Evolutionary conservation across 768 basidiomycete genomes (phyloP).

Genomic region (Mrakia frigida): DNA sequence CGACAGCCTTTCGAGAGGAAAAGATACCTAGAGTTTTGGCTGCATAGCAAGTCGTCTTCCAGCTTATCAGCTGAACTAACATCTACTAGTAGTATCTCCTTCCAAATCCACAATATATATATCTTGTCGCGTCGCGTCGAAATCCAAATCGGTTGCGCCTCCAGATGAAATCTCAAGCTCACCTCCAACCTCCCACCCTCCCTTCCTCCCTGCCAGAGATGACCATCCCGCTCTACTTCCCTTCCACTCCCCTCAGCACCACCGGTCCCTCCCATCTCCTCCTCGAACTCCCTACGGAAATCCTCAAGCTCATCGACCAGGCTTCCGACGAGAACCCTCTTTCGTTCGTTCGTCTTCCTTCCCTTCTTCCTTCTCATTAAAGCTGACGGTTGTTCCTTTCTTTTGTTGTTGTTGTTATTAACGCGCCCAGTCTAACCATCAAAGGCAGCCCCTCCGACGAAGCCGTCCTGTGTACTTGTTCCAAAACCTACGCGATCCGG

Average conservation of each 20-base stretch:
- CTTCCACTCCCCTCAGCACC: not conserved
- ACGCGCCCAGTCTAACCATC: conserved; percentile 56
- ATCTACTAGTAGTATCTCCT: no score
- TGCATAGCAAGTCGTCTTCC: no score
- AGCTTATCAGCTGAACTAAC: no score
- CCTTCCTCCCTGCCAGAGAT: not conserved
- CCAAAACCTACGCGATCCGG: conserved; percentile 74
- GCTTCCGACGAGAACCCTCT: conserved; percentile 31
- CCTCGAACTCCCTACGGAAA: conserved; percentile 43
- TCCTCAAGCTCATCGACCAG: conserved; percentile 41
- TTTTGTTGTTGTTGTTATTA: not conserved
- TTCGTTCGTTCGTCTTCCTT: conserved; percentile 34
- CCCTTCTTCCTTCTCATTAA: not conserved
- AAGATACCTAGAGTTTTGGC: no score
- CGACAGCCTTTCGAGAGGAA: no score
- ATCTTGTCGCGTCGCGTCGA: no score
- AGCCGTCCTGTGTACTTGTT: conserved; percentile 78
- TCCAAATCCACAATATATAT: no score
- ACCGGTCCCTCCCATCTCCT: conserved; percentile 30
- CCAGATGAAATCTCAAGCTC: no score
- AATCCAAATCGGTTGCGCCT: not conserved
- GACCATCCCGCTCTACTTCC: conserved; percentile 18
- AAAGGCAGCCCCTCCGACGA: conserved; percentile 78
- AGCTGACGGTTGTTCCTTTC: not conserved
- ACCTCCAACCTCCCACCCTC: not conserved